Evolutionary conservation across 176 grass and related monocot species (phyloP).

Genomic region (Cenchrus americanus): DNA sequence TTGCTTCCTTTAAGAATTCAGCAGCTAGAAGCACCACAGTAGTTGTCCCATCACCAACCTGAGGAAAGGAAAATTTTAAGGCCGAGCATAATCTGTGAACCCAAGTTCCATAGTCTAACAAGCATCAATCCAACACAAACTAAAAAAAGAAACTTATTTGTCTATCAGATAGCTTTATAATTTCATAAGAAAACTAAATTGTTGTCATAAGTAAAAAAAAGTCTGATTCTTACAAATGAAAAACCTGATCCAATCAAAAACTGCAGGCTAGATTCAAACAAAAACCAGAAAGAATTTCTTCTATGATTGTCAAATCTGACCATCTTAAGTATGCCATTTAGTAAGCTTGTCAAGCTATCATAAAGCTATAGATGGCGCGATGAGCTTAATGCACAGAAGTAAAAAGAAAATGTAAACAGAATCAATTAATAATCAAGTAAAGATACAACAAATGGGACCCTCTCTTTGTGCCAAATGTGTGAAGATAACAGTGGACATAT

Average conservation of each 20-base stretch:
- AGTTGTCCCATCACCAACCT: conserved; percentile 99
- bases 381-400: background rate
- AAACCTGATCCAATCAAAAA: background rate
- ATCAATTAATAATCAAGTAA: background rate
- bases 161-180: background rate
- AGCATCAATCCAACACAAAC: background rate
- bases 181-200: background rate
- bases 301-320: background rate
- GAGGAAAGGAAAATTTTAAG: conserved; percentile 25
- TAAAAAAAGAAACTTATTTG: background rate
- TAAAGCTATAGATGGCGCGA: background rate
- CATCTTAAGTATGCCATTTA: background rate
- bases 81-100: background rate
- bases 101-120: background rate
- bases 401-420: background rate
- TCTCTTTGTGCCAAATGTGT: background rate
- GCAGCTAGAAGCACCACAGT: conserved; percentile 96
- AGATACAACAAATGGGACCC: background rate
- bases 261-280: background rate
- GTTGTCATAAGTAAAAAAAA: background rate
- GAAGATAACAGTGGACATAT: background rate
- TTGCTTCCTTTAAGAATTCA: conserved; percentile 94
- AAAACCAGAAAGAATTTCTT: conserved; percentile 1
- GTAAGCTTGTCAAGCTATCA: background rate
- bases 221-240: background rate